Evolutionary conservation across 2,329 filamentous ascomycete genomes (phyloP), one percentile per base, ranked within the genome.

Genomic region (Phialocephala sp.): DNA sequence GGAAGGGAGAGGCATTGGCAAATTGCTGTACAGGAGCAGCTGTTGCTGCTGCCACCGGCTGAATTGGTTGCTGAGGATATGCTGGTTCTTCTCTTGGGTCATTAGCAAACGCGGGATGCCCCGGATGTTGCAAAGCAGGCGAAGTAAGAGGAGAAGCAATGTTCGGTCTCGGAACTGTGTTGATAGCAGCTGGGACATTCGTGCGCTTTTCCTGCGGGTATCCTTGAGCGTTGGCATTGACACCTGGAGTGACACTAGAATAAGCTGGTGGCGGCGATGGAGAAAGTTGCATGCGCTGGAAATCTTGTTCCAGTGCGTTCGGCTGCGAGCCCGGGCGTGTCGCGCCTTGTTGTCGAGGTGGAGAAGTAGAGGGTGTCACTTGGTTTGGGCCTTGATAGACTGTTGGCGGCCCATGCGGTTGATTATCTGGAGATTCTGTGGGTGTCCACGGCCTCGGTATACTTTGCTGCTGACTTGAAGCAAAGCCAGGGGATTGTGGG

Each of bases 201-300:
- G 71, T 66, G 18, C 70, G 72, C 76, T 97, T 97, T 75, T 97
- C 94, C 69, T 87, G 88, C 0, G 93, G 90, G 77, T 94, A 95
- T 12, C 80, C 78, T 64, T 79, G 88, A 73, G 77, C 82, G 37
- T 77, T 77, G 1, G 80, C 76, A 15, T 81, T 81, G 36, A 82
- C 75, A 20, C 76, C 79, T 0, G 82, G 79, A 64, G 83, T 87
- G 55, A 97, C 87, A 73, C 90, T 95, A 11, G 93, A 95, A 78
- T 99, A 99, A 6, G 95, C 94, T n/a, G 95, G 95, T 22, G 95
- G 95, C 15, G 94, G 94, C 62, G 93, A 93, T 24, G 92, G 91
- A 36, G 89, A 85, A 71, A 92, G 84, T 71, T 92, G 88, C 85
- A 97, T 85, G 20, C 93, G 88, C 71, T 93, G 89, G 76, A 97